Evolutionary conservation across 805 yeast species (phyloP).

Genomic region (Saccharomycopsis amapae): DNA sequence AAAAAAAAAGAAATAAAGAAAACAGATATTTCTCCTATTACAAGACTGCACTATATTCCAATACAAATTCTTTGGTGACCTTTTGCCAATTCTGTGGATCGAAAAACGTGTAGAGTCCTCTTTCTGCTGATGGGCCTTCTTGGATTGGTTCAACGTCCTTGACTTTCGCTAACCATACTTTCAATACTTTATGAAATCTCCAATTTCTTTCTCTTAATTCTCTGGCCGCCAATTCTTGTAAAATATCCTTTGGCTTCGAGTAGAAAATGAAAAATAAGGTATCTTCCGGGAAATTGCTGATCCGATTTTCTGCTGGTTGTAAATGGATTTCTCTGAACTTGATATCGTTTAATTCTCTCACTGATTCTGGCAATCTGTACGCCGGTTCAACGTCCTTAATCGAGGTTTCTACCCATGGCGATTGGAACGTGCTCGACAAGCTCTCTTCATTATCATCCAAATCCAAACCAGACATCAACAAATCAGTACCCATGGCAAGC

Average conservation of each 20-base stretch:
- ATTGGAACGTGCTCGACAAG: slow-evolving; percentile 53
- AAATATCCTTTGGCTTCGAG: slow-evolving; percentile 83
- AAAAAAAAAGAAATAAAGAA: neutral
- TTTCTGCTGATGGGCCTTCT: slow-evolving; percentile 72
- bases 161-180: slow-evolving; percentile 95
- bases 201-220: slow-evolving; percentile 90
- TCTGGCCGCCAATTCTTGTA: slow-evolving; percentile 90
- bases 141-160: slow-evolving; percentile 80
- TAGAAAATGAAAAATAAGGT: slow-evolving; percentile 90
- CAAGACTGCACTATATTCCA: slow-evolving; percentile 58
- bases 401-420: slow-evolving; percentile 94
- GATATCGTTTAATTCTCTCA: slow-evolving; percentile 25
- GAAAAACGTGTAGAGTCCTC: slow-evolving; percentile 89
- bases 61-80: slow-evolving; percentile 64
- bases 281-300: slow-evolving; percentile 67
- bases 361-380: slow-evolving; percentile 57
- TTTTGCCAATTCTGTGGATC: slow-evolving; percentile 96
- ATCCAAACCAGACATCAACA: slow-evolving; percentile 59
- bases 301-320: slow-evolving; percentile 37
- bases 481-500: slow-evolving; percentile 70
- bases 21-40: slow-evolving; percentile 24
- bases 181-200: slow-evolving; percentile 93
- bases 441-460: slow-evolving; percentile 34
- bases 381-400: slow-evolving; percentile 86
- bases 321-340: slow-evolving; percentile 26